Evolutionary conservation across 208 protist species (phyloP), one percentile per base, ranked within the genome.

Genomic region (Leishmania aethiopica): DNA sequence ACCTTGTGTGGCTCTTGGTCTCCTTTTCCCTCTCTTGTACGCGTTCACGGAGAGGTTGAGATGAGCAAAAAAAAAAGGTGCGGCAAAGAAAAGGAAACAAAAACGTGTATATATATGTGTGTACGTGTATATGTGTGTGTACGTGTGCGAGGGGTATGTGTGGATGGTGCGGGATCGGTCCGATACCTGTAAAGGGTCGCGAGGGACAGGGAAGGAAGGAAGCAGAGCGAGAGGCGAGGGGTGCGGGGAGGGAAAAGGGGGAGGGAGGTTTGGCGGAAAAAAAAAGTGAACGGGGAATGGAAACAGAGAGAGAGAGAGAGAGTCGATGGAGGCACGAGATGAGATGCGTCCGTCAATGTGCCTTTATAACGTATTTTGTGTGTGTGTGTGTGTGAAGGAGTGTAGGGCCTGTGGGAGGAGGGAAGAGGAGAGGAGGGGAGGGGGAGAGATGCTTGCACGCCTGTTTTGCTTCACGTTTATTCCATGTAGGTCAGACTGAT

Each of bases 41-140:
- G 7, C 8, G 22, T 62, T 45, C 28, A 4, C 35, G 55, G 28
- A 80, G 15, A 45, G 42, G 71, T 25, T 35, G 28, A 60, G 51
- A 75, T 32, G 4, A 32, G 32, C 67, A 45, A 42, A 42, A 42
- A 1, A 42, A 35, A 78, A 83, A 40, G 53, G 57, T 10, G 8
- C 32, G 32, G 22, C 55, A 51, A 75, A 81, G 70, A 75, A 35
- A 62, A 76, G 79, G 3, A 69, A 71, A 81, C 37, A 84, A 25
- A 66, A 8, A 49, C 49, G 80, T 67, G 37, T 40, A 40, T 40
- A 40, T n/a, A n/a, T n/a, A n/a, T n/a, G n/a, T 45, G 42, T 0
- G 42, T 45, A 45, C 42, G 42, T 45, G 47, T 32, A 2, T 77
- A 32, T 17, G 35, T 37, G 35, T 64, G 35, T 60, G 47, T 32